Percentiles rank a stretch among this genome's conserved stretches.
Conservation (phyloP, 352 stramenopile genomes). For the Phytophthora niederhauseri region DNA sequence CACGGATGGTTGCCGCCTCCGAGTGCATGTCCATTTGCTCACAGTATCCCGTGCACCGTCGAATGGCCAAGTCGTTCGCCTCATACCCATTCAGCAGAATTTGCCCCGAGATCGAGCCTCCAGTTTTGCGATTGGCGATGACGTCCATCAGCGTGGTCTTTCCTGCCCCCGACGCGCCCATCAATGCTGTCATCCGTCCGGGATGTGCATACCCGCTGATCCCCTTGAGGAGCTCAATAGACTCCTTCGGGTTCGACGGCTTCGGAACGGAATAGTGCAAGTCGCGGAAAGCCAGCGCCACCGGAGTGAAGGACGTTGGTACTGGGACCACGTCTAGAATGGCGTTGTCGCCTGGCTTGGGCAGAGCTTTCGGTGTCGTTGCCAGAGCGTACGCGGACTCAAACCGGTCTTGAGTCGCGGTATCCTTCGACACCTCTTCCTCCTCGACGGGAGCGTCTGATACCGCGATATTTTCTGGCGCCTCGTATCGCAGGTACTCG, state of each 20-base stretch:
- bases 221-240: constrained; percentile 21
- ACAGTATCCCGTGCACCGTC: constrained; percentile 53
- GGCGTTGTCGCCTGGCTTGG: constrained; percentile 11
- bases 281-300: constrained; percentile 31
- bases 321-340: constrained; percentile 17
- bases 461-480: constrained; percentile 26
- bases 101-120: constrained; percentile 38
- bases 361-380: constrained; percentile 20
- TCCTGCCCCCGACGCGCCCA: constrained; percentile 61
- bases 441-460: constrained; percentile 4
- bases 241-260: constrained; percentile 24
- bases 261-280: constrained; percentile 31
- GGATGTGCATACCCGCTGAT: constrained; percentile 27
- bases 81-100: constrained; percentile 28
- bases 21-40: constrained; percentile 88
- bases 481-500: constrained; percentile 44
- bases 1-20: constrained; percentile 85
- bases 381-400: constrained; percentile 24
- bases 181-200: constrained; percentile 50
- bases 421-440: constrained; percentile 5
- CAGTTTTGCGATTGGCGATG: constrained; percentile 88
- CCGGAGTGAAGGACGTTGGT: constrained; percentile 23
- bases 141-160: constrained; percentile 93
- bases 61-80: constrained; percentile 25
- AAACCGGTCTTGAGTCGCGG: constrained; percentile 1